Evolutionary conservation across 352 stramenopile genomes (phyloP).

Genomic region (Globisporangium nagaii): DNA sequence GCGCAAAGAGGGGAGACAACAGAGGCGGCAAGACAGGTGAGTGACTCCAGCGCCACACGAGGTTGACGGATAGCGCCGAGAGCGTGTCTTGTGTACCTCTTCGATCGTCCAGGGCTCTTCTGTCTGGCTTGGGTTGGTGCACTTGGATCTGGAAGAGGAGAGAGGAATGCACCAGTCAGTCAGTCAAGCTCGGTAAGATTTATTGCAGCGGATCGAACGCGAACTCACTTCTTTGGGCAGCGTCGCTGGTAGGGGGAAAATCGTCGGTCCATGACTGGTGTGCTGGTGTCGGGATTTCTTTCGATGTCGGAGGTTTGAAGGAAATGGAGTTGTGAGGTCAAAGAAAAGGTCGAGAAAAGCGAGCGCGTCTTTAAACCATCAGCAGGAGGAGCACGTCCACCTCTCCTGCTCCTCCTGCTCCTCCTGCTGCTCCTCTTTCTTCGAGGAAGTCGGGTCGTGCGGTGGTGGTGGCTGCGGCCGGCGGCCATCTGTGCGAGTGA

Average conservation of each 20-base stretch:
- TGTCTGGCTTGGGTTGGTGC: not conserved
- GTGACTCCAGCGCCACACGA: too few species aligned
- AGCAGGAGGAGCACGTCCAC: too few species aligned
- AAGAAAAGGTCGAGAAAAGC: constrained; percentile 12
- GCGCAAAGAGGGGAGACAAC: not conserved
- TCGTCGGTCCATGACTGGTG: constrained; percentile 7
- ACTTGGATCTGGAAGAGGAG: not conserved
- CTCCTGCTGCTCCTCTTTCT: too few species aligned
- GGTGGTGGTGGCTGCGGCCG: not conserved
- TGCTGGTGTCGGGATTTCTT: not conserved
- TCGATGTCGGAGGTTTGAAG: constrained; percentile 8
- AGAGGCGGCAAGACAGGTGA: not conserved
- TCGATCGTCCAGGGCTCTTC: constrained; percentile 8
- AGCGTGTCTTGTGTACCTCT: not conserved
- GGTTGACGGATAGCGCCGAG: too few species aligned
- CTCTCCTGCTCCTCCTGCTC: too few species aligned
- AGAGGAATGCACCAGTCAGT: too few species aligned
- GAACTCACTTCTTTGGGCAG: constrained; percentile 7
- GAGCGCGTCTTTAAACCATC: not conserved
- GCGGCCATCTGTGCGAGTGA: not conserved
- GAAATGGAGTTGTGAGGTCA: constrained; percentile 11
- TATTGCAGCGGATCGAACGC: not conserved
- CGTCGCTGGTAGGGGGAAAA: constrained; percentile 12
- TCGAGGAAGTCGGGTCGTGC: too few species aligned
- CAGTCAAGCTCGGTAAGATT: not conserved